Evolutionary conservation across 305 asterid species (phyloP).

Genomic region (Fraxinus baroniana): DNA sequence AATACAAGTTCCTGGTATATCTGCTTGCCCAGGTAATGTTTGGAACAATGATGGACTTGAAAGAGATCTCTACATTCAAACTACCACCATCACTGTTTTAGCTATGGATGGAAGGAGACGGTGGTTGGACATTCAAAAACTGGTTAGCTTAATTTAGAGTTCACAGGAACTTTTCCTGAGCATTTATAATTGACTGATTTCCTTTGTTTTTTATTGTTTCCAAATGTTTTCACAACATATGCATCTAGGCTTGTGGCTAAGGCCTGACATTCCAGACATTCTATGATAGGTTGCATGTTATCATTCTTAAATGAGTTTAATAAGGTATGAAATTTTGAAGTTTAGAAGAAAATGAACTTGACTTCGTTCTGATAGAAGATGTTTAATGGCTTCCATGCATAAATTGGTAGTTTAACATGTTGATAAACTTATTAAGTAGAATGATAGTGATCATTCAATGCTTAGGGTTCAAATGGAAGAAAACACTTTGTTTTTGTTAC

Average conservation of each 20-base stretch:
- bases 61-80: constrained; percentile 78
- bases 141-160: constrained; percentile 56
- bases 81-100: constrained; percentile 70
- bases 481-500: constrained; percentile 87
- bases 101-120: constrained; percentile 99
- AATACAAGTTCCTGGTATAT: constrained; percentile 33
- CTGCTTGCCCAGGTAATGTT: constrained; percentile 65
- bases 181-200: constrained; percentile 18
- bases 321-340: background rate
- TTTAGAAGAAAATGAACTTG: constrained; percentile 7
- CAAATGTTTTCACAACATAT: background rate
- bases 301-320: constrained; percentile 3
- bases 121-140: constrained; percentile 93
- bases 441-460: constrained; percentile 28
- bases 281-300: background rate
- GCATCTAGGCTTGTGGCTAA: constrained; percentile 2
- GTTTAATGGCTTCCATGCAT: constrained; percentile 16
- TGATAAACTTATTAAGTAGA: constrained; percentile 19
- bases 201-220: constrained; percentile 13
- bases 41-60: constrained; percentile 92
- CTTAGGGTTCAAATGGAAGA: constrained; percentile 72
- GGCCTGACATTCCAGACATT: background rate
- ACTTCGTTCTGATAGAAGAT: constrained; percentile 18
- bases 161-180: constrained; percentile 17
- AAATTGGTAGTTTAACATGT: background rate